phyloP scores from a whole-genome alignment of 2,329 filamentous ascomycete genomes.

The Trichoderma arundinaceum region DNA sequence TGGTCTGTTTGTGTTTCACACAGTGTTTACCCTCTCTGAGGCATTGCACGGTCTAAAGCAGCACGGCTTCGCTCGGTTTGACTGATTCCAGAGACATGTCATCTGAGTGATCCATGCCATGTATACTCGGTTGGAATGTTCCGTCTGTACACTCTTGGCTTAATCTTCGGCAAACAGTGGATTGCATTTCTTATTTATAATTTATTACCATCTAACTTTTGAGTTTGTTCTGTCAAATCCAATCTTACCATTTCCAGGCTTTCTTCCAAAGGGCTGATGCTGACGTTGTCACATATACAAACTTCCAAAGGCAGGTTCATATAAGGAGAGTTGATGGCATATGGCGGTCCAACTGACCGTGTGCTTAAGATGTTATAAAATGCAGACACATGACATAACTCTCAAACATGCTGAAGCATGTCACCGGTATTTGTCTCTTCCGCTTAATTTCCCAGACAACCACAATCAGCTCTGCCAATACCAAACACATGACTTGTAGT shows the following conservation, averaged over 20 bases:
- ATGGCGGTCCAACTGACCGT: background rate
- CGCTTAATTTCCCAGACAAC: background rate
- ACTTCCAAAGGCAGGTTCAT: too few relatives aligned
- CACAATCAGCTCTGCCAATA: background rate
- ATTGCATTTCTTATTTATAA: too few relatives aligned
- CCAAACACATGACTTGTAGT: background rate
- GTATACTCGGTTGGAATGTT: slow-evolving; percentile 3
- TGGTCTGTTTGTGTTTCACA: background rate
- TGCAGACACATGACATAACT: background rate
- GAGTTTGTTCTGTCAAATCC: background rate
- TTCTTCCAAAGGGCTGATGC: too few relatives aligned
- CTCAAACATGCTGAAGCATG: background rate
- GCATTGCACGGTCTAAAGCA: background rate
- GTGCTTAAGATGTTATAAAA: background rate
- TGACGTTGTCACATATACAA: too few relatives aligned
- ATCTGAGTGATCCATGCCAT: background rate
- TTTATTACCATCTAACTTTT: background rate
- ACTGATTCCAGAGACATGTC: slow-evolving; percentile 2
- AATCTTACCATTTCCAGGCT: background rate
- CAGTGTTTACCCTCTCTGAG: background rate
- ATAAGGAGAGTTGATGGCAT: too few relatives aligned
- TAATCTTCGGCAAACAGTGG: too few relatives aligned
- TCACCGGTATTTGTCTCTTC: background rate
- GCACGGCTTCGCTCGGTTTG: background rate
- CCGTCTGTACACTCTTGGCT: background rate